These are phyloP conservation scores for Posidonia oceanica DNA, from an alignment of 116 monocot species.

Conservation along the genomic window DNA sequence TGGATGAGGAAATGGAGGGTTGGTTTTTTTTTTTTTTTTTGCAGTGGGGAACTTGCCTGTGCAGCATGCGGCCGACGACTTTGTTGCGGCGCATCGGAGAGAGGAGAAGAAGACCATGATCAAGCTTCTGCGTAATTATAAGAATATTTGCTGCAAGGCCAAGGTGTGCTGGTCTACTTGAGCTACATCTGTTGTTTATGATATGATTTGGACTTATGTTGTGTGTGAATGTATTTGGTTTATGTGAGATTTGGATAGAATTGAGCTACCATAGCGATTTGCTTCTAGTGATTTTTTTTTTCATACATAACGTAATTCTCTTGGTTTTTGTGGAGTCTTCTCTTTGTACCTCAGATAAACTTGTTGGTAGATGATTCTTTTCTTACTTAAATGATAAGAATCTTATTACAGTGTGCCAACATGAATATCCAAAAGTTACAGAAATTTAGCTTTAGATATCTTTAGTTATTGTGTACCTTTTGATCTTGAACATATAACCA, in stretches of 20 bases:
- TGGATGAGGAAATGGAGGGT: no score
- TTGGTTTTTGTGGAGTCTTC: no score
- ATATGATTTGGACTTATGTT: background rate
- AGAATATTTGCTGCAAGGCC: constrained; percentile 24
- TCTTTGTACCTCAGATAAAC: no score
- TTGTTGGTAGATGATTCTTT: no score
- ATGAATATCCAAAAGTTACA: no score
- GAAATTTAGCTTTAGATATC: background rate
- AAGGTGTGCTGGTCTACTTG: constrained; percentile 25
- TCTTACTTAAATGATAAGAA: no score
- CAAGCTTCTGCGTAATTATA: constrained; percentile 39
- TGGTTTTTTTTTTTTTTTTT: background rate
- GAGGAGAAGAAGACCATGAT: constrained; percentile 34
- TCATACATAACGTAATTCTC: no score
- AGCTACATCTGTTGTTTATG: background rate
- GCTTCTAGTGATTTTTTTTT: no score
- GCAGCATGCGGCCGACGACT: constrained; percentile 34
- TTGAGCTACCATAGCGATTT: no score
- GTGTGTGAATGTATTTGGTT: background rate
- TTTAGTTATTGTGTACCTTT: background rate
- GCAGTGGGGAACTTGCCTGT: constrained; percentile 73
- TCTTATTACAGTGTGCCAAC: no score
- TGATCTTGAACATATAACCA: background rate
- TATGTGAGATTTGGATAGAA: no score
- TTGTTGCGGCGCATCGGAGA: constrained; percentile 34